phyloP scores from a whole-genome alignment of 257 asterid species.

The Parsonsia alboflavescens region DNA sequence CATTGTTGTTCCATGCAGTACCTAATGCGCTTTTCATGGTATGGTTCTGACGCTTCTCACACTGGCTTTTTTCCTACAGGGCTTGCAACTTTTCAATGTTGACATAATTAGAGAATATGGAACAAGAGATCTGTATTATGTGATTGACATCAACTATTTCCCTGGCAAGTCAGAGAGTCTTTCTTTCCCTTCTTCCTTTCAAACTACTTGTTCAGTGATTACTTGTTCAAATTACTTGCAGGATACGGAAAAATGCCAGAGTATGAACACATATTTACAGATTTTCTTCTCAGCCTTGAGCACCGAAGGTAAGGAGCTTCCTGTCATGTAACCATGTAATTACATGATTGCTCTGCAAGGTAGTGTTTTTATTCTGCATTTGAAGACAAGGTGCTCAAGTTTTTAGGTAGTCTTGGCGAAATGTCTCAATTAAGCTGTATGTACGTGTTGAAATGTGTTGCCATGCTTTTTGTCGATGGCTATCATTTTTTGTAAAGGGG shows the following conservation, averaged over 20 bases:
- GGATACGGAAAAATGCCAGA: slow-evolving; percentile 88
- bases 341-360: neutral
- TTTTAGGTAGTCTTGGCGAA: neutral
- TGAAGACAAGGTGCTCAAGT: neutral
- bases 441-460: neutral
- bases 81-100: slow-evolving; percentile 86
- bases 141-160: slow-evolving; percentile 88
- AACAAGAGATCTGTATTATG: slow-evolving; percentile 61
- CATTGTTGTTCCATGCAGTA: neutral
- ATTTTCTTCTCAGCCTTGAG: slow-evolving; percentile 43
- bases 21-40: neutral
- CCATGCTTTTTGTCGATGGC: neutral
- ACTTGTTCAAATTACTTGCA: slow-evolving; percentile 21
- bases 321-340: slow-evolving; percentile 1
- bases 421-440: neutral
- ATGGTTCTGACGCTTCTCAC: neutral
- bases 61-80: slow-evolving; percentile 32
- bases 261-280: slow-evolving; percentile 71
- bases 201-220: neutral
- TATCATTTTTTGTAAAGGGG: neutral
- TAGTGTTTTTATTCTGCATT: neutral
- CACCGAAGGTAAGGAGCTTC: slow-evolving; percentile 6
- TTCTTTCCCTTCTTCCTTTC: neutral
- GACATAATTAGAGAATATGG: slow-evolving; percentile 93
- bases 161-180: slow-evolving; percentile 53